phyloP scores from a whole-genome alignment of 176 grass and related monocot species.

The Puccinellia tenuiflora region DNA sequence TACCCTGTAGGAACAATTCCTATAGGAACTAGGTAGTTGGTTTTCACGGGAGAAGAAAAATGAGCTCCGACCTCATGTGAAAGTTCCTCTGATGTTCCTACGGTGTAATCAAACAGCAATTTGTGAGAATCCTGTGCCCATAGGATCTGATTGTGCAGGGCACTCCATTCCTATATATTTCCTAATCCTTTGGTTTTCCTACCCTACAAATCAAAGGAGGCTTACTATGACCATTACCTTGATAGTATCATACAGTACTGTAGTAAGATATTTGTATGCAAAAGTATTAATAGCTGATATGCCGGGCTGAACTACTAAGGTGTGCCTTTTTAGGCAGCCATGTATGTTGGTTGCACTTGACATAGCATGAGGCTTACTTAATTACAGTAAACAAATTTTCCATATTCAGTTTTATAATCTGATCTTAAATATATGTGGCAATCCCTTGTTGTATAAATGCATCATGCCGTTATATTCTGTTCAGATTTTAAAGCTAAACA shows the following conservation, averaged over 20 bases:
- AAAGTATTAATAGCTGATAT: not conserved
- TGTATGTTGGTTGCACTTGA: not conserved
- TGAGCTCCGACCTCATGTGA: too few relatives aligned
- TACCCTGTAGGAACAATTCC: too few relatives aligned
- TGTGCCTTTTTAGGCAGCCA: not conserved
- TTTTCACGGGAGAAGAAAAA: too few relatives aligned
- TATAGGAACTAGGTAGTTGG: too few relatives aligned
- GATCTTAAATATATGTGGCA: not conserved
- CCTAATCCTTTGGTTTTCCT: too few relatives aligned
- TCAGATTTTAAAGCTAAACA: slow-evolving; percentile 30
- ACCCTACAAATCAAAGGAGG: too few relatives aligned
- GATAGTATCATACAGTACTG: not conserved
- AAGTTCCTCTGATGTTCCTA: too few relatives aligned
- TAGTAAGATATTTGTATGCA: not conserved
- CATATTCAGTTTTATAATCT: not conserved
- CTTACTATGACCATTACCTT: too few relatives aligned
- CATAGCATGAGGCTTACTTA: not conserved
- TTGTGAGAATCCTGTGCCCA: too few relatives aligned
- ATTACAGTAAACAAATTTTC: not conserved
- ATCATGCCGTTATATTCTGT: not conserved
- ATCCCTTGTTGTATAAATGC: not conserved
- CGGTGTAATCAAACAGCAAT: too few relatives aligned
- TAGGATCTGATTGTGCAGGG: too few relatives aligned
- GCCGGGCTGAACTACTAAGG: not conserved
- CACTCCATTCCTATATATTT: too few relatives aligned